phyloP scores from a whole-genome alignment of 2,329 filamentous ascomycete species.

The Lecanosticta acicola region DNA sequence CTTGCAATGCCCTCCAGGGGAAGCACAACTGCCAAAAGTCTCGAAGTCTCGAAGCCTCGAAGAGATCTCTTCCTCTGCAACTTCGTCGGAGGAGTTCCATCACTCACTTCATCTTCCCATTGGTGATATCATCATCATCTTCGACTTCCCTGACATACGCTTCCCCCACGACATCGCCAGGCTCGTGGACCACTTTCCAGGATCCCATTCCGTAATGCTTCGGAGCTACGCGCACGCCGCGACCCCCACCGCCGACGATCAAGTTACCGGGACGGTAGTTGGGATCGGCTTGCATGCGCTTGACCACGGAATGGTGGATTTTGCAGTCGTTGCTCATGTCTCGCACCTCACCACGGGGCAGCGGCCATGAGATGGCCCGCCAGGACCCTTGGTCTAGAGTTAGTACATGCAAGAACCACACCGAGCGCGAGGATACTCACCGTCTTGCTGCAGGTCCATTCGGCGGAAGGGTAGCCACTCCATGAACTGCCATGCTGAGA shows the following conservation, averaged over 20 bases:
- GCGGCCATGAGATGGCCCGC: slow-evolving; percentile 74
- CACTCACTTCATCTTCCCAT: no score
- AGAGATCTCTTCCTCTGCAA: no score
- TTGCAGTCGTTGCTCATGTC: slow-evolving; percentile 67
- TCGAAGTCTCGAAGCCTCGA: no score
- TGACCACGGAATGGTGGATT: slow-evolving; percentile 69
- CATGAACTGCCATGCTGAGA: slow-evolving; percentile 8
- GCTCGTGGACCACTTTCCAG: slow-evolving; percentile 49
- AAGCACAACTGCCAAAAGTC: no score
- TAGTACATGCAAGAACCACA: background rate
- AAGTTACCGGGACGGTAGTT: slow-evolving; percentile 71
- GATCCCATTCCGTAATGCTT: slow-evolving; percentile 61
- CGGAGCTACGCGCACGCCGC: slow-evolving; percentile 60
- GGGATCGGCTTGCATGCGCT: slow-evolving; percentile 59
- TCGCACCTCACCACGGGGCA: slow-evolving; percentile 70
- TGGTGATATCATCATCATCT: background rate
- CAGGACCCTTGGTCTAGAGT: slow-evolving; percentile 52
- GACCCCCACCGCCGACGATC: slow-evolving; percentile 71
- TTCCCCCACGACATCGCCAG: slow-evolving; percentile 1
- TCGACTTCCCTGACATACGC: background rate
- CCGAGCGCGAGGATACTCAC: background rate
- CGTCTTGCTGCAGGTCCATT: slow-evolving; percentile 69
- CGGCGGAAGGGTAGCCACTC: slow-evolving; percentile 30
- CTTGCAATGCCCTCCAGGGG: no score
- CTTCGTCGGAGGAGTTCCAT: no score